Evolutionary conservation across 768 basidiomycete species (phyloP).

Genomic region (Lepiota brunneoincarnata): DNA sequence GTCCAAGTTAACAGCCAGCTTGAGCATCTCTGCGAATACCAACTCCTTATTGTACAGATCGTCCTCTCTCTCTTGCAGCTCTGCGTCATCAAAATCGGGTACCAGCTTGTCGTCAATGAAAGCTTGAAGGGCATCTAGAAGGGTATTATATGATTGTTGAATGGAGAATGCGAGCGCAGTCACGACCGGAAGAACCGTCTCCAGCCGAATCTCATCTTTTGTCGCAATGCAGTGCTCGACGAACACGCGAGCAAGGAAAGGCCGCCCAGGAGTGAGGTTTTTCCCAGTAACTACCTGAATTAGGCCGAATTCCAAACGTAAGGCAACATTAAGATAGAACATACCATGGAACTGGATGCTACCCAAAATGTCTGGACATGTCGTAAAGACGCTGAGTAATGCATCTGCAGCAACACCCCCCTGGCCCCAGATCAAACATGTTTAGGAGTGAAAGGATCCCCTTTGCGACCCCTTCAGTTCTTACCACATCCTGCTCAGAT

Average conservation of each 20-base stretch:
- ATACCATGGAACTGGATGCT: constrained; percentile 67
- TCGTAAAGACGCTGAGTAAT: constrained; percentile 66
- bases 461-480: constrained; percentile 23
- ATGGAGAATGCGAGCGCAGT: constrained; percentile 77
- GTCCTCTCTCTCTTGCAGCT: constrained; percentile 43
- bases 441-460: constrained; percentile 46
- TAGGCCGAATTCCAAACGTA: neutral
- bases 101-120: constrained; percentile 22
- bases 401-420: constrained; percentile 71
- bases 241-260: constrained; percentile 81
- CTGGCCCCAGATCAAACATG: constrained; percentile 56
- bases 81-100: constrained; percentile 27
- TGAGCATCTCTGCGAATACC: constrained; percentile 78
- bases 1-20: constrained; percentile 76
- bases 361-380: constrained; percentile 62
- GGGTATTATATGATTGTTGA: constrained; percentile 64
- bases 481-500: constrained; percentile 26
- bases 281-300: constrained; percentile 69
- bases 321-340: constrained; percentile 16
- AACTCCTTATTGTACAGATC: constrained; percentile 53
- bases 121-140: constrained; percentile 22
- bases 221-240: constrained; percentile 72
- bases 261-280: constrained; percentile 67
- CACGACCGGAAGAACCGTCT: constrained; percentile 77
- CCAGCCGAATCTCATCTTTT: constrained; percentile 60